Conservation (phyloP, 306 rosid species). For the Vigna unguiculata region DNA sequence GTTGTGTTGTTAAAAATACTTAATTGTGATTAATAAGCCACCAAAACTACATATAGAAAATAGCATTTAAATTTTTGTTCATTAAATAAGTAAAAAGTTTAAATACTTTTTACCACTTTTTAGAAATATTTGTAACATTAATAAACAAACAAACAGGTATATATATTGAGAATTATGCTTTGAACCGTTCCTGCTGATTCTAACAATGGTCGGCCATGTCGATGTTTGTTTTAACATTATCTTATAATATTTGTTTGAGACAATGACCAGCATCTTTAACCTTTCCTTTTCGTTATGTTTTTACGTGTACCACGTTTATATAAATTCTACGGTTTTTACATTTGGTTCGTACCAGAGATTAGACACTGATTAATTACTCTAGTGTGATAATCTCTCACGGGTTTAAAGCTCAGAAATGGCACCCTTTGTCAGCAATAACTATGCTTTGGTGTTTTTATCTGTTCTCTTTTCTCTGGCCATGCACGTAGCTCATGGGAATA, state of each 20-base stretch:
- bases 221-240: slow-evolving; percentile 16
- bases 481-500: slow-evolving; percentile 35
- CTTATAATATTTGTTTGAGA: not conserved
- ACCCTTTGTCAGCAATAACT: not conserved
- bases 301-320: slow-evolving; percentile 15
- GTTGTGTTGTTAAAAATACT: not conserved
- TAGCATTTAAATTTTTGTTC: too few species aligned
- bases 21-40: too few species aligned
- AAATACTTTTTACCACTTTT: not conserved
- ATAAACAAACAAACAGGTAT: not conserved
- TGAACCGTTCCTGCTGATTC: not conserved
- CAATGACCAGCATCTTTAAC: slow-evolving; percentile 2
- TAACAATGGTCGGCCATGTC: slow-evolving; percentile 44
- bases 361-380: not conserved
- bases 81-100: too few species aligned
- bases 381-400: slow-evolving; percentile 35
- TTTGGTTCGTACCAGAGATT: slow-evolving; percentile 2
- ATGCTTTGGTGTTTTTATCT: slow-evolving; percentile 27
- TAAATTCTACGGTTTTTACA: slow-evolving; percentile 8
- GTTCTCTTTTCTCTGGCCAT: slow-evolving; percentile 30
- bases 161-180: not conserved
- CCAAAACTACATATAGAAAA: too few species aligned
- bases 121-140: not conserved
- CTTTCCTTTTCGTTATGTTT: not conserved
- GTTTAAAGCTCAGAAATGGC: slow-evolving; percentile 37